Evolutionary conservation across 768 basidiomycete species (phyloP).

Genomic region (Tubosaeta brunneosetosa): DNA sequence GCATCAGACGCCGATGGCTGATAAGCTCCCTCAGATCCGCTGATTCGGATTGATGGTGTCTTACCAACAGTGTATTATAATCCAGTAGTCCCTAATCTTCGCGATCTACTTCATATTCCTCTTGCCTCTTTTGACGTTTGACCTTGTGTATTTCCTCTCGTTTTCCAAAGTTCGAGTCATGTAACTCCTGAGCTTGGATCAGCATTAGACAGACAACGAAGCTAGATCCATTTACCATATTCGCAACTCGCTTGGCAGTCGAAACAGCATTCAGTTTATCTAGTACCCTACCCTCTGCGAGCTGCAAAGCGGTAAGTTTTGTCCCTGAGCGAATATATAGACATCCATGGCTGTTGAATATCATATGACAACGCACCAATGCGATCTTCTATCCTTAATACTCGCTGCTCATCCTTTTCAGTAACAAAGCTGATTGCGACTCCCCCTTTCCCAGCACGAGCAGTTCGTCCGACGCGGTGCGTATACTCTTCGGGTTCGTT

Average conservation of each 20-base stretch:
- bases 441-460: conserved; percentile 85
- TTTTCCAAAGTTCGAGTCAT: conserved; percentile 85
- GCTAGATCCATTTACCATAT: conserved; percentile 59
- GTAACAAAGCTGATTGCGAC: conserved; percentile 93
- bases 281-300: conserved; percentile 79
- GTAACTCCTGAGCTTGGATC: conserved; percentile 56
- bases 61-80: conserved; percentile 6
- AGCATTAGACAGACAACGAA: conserved; percentile 1
- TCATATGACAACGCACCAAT: conserved; percentile 57
- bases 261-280: conserved; percentile 86
- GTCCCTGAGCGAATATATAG: conserved; percentile 45
- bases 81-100: neutral
- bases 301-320: conserved; percentile 63
- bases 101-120: neutral
- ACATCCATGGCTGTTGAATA: neutral
- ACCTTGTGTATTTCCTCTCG: conserved; percentile 78
- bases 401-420: conserved; percentile 82
- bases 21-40: no score
- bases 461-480: conserved; percentile 92
- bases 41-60: neutral
- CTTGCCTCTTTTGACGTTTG: conserved; percentile 39
- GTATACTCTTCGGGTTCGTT: conserved; percentile 89
- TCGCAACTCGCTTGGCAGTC: conserved; percentile 87
- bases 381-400: conserved; percentile 77
- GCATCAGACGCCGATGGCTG: conserved; percentile 11